Evolutionary conservation across 768 basidiomycete species (phyloP).

Genomic region (Boletus sp.): DNA sequence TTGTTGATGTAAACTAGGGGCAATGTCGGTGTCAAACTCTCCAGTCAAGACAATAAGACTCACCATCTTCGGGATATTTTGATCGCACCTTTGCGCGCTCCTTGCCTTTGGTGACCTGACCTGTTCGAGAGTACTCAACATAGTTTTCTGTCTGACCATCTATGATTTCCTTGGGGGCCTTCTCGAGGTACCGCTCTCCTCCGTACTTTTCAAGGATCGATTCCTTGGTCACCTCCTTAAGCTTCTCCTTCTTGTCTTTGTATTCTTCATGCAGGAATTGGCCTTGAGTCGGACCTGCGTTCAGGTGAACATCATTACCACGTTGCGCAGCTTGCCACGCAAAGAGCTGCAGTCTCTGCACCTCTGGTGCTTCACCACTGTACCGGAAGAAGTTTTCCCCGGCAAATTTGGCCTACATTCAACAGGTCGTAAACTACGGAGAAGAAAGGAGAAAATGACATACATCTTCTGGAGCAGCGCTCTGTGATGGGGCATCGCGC

Average conservation of each 20-base stretch:
- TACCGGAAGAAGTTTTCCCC: constrained; percentile 95
- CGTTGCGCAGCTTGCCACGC: constrained; percentile 94
- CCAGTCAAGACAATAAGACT: constrained; percentile 20
- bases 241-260: constrained; percentile 86
- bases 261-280: constrained; percentile 89
- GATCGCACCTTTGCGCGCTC: constrained; percentile 84
- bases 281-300: constrained; percentile 95
- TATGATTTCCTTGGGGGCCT: constrained; percentile 87
- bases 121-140: constrained; percentile 92
- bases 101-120: constrained; percentile 86
- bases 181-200: constrained; percentile 87
- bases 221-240: constrained; percentile 84
- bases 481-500: constrained; percentile 89
- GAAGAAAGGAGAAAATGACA: constrained; percentile 25
- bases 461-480: constrained; percentile 84
- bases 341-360: constrained; percentile 90
- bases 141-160: constrained; percentile 97
- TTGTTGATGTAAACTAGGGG: constrained; percentile 81
- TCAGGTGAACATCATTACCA: constrained; percentile 93
- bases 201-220: constrained; percentile 92
- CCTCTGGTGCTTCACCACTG: constrained; percentile 89
- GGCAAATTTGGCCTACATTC: constrained; percentile 73
- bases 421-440: not conserved
- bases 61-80: constrained; percentile 97
- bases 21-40: not conserved